These are phyloP conservation scores for Prunus mongolica DNA, from an alignment of 306 rosid species.

Conservation along the genomic window DNA sequence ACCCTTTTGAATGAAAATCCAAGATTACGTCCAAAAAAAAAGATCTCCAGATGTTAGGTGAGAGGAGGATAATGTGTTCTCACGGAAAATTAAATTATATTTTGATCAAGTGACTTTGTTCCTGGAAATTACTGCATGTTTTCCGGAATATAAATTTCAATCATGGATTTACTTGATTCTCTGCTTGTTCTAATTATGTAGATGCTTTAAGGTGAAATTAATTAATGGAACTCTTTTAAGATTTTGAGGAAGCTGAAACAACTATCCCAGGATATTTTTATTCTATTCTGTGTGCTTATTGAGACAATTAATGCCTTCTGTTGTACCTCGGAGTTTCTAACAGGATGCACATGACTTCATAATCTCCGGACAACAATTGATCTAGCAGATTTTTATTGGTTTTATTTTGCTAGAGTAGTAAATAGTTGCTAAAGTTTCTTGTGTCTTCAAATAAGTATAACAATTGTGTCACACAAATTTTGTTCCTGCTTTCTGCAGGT, in stretches of 20 bases:
- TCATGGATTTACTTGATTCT: neutral
- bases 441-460: neutral
- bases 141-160: neutral
- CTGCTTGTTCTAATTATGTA: neutral
- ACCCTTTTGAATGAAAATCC: too few species aligned
- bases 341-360: neutral
- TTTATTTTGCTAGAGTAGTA: neutral
- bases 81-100: neutral
- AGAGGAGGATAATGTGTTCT: neutral
- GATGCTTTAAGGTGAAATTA: neutral
- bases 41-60: neutral
- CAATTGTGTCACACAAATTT: neutral
- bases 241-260: neutral
- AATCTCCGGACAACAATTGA: neutral
- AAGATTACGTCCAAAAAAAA: too few species aligned
- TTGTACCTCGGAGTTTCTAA: neutral
- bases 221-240: neutral
- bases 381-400: neutral
- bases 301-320: neutral
- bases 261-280: neutral
- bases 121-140: neutral
- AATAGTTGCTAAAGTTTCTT: neutral
- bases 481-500: conserved; percentile 39
- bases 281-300: neutral
- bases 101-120: neutral